Base-by-base conservation (phyloP, 2,329 filamentous ascomycete genomes). In the Balansia obtecta region DNA sequence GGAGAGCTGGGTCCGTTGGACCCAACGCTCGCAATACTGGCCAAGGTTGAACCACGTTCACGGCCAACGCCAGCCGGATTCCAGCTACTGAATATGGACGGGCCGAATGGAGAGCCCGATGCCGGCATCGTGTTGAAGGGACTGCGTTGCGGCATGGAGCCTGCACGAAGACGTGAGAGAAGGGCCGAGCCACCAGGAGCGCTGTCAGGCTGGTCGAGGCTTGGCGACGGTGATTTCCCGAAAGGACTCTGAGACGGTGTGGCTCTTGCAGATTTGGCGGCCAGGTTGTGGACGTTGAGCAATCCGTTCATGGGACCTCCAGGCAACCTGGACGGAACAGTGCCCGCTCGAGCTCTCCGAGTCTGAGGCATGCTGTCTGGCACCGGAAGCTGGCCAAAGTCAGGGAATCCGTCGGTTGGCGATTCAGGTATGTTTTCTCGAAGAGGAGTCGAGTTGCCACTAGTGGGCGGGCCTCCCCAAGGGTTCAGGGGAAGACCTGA, bases 401-500 rank as follows among this genome's bases (percentile, higher is more conserved):
- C 90, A 52, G 93, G 90, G 60, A 97, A 97, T 58, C 87, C 91
- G 71, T 96, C 91, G 57, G 86, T 93, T 33, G 93, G 93, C 37
- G 91, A 96, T 70, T 98, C 93, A 56, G 91, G 90, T 54, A 98
- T 97, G 57, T 91, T 96, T 72, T 97, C 93, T 62, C 93, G 88
- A 48, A 98, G 79, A 58, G 93, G 93, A 41, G 91, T 96, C 18
- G 91, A 96, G 68, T 95, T 91, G 57, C 91, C 93, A 66, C 91
- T 96, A 50, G 91, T 95, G 46, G 93, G 91, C 57, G 93, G 91
- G 11, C 93, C 91, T 75, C 89, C 89, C 93, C 93, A 97, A 42
- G 85, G 84, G 63, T 83, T 81, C 48, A 84, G 68, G 67, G 75
- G 76, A 61, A 79, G 76, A 63, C 75, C 83, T 64, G 74, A 72